These are phyloP conservation scores for Hypoxylon sp. DNA, from an alignment of 2,329 filamentous ascomycete genomes.

Conservation along the genomic window DNA sequence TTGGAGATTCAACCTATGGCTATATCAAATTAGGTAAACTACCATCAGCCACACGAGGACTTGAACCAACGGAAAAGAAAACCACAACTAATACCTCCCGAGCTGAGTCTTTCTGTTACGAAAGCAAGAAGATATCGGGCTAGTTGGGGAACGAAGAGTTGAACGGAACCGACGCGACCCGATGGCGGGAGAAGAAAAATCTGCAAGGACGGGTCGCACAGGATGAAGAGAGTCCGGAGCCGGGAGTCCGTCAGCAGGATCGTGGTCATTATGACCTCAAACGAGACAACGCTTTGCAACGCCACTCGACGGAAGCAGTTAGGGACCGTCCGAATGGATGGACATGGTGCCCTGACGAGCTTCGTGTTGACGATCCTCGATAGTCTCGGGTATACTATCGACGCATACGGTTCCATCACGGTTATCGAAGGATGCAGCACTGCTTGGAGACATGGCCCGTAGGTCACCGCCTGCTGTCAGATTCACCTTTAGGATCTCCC, in stretches of 20 bases:
- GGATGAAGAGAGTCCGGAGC: slow-evolving; percentile 15
- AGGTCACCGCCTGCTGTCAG: slow-evolving; percentile 28
- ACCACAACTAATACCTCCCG: slow-evolving; percentile 8
- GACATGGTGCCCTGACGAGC: slow-evolving; percentile 16
- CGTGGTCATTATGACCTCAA: slow-evolving; percentile 16
- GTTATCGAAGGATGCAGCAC: slow-evolving; percentile 29
- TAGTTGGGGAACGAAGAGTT: slow-evolving; percentile 21
- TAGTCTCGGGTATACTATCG: slow-evolving; percentile 1
- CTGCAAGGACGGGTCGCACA: slow-evolving; percentile 14
- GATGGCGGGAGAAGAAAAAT: slow-evolving; percentile 9
- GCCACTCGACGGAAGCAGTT: slow-evolving; percentile 15
- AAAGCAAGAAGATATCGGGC: slow-evolving; percentile 18
- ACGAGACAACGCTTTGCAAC: slow-evolving; percentile 30
- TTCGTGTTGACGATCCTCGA: slow-evolving; percentile 32
- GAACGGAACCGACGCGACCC: slow-evolving; percentile 14
- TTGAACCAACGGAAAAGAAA: slow-evolving; percentile 18
- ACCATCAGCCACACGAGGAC: slow-evolving; percentile 11
- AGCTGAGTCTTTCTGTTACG: slow-evolving; percentile 22
- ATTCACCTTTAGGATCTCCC: slow-evolving; percentile 16
- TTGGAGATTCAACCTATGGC: slow-evolving; percentile 13
- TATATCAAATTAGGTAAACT: slow-evolving; percentile 24
- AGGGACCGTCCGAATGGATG: slow-evolving; percentile 15
- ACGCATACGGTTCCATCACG: slow-evolving; percentile 6
- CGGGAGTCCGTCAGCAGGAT: slow-evolving; percentile 24
- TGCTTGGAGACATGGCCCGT: slow-evolving; percentile 11